Conservation (phyloP, 768 basidiomycete species). For the Phallus indusiatus region DNA sequence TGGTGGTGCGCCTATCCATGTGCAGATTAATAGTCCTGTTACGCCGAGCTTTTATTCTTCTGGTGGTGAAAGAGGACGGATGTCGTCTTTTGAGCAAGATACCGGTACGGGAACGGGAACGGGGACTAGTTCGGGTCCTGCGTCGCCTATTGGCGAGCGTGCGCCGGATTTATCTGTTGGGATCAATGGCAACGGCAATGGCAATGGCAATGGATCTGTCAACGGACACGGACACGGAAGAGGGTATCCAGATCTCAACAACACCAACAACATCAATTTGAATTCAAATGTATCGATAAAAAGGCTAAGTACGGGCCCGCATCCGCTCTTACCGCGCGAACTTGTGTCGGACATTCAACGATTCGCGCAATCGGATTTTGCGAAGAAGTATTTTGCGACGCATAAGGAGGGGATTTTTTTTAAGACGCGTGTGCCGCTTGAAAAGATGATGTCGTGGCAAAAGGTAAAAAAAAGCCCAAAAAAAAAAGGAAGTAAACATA, state of each 20-base stretch:
- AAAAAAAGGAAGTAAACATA: not conserved
- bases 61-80: not conserved
- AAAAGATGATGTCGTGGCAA: constrained; percentile 88
- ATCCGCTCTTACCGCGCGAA: constrained; percentile 70
- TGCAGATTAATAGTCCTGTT: constrained; percentile 28
- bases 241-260: not conserved
- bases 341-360: constrained; percentile 80
- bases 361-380: constrained; percentile 80
- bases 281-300: constrained; percentile 17
- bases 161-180: constrained; percentile 5
- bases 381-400: constrained; percentile 80
- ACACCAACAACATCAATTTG: not conserved
- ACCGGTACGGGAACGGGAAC: not conserved
- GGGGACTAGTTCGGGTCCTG: not conserved
- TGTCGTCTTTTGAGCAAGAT: not conserved
- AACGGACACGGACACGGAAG: constrained; percentile 25
- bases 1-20: constrained; percentile 56
- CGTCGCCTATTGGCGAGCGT: not conserved
- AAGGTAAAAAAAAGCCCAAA: constrained; percentile 35
- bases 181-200: constrained; percentile 15
- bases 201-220: constrained; percentile 19
- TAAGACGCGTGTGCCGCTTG: constrained; percentile 69
- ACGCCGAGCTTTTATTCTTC: not conserved
- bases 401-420: constrained; percentile 88
- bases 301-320: constrained; percentile 56